phyloP scores from a whole-genome alignment of 305 asterid species.

The Fraxinus nigra region DNA sequence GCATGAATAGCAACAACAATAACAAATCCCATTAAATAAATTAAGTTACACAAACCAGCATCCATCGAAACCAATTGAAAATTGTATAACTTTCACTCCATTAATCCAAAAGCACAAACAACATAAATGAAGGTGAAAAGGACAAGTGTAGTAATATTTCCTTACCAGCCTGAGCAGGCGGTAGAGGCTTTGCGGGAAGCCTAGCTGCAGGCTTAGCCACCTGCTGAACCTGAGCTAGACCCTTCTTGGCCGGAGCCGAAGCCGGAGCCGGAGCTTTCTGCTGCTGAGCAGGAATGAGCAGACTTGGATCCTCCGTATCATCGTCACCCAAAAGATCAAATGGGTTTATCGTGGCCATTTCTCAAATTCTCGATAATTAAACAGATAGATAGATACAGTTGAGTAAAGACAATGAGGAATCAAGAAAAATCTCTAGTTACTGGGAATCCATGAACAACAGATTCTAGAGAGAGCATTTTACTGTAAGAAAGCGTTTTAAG shows the following conservation, averaged over 20 bases:
- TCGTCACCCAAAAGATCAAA: constrained; percentile 63
- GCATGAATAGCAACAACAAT: neutral
- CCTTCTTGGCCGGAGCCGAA: constrained; percentile 1
- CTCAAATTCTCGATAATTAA: neutral
- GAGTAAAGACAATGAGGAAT: neutral
- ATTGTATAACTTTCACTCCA: neutral
- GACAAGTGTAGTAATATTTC: neutral
- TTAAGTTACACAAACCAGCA: neutral
- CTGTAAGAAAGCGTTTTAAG: neutral
- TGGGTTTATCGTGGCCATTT: constrained; percentile 57
- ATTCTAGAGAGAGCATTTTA: neutral
- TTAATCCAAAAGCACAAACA: neutral
- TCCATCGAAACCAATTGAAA: neutral
- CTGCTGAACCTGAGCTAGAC: constrained; percentile 10
- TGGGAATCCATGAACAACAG: constrained; percentile 23
- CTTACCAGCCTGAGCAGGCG: constrained; percentile 52
- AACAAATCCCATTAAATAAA: neutral
- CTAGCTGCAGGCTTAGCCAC: constrained; percentile 34
- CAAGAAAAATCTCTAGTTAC: constrained; percentile 16
- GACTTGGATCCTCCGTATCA: constrained; percentile 57
- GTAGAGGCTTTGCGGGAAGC: constrained; percentile 58
- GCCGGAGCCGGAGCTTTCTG: constrained; percentile 28
- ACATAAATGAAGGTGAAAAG: neutral
- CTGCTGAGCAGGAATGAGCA: constrained; percentile 50
- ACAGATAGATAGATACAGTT: constrained; percentile 9